Evolutionary conservation across 371 early-diverging fungal species (phyloP), one percentile per base, ranked within the genome.

Genomic region (Basidiobolus meristosporus): DNA sequence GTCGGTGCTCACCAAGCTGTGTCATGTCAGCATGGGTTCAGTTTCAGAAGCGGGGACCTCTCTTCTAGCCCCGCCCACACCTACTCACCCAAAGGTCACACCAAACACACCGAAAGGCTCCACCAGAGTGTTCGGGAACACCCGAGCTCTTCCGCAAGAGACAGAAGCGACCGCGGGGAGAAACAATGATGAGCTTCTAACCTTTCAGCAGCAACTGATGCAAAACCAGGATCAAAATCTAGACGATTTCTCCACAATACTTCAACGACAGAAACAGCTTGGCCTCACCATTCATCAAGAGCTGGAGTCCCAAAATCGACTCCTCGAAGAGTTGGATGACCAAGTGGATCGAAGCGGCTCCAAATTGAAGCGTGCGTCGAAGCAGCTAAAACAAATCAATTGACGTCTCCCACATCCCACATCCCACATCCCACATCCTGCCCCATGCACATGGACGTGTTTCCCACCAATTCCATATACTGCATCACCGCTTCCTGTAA

Each of bases 261-360:
- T 92, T 26, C 59, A 64, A 34, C 65, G 86, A 20, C 93, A 90
- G 54, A 70, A 73, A 41, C 70, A 84, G 39, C 65, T 90, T 51
- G 91, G 90, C 2, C 18, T 64, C 30, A 75, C 82, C 16, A 90
- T 92, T 36, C 75, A 80, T 16, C 53, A 82, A 16, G 91, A 90
- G 49, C 61, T 92, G 20, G 90, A 88, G 38, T 49, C 65, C 45
- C 91, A 90, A 45, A 89, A 82, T 51, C 73, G 77, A 40, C 23
- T 89, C 36, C 46, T 92, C 46, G 72, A 73, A n/a, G 85, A 88
- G 28, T 46, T 92, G n/a, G 82, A 81, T 47, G 34, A 14, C 5
- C 16, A 34, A 16, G 34, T 34, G 4, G 34, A 34, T 16, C 34
- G 34, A 4, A 18, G 14, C 4, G 34, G 16, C 5, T 7, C 7